Evolutionary conservation across 768 basidiomycete species (phyloP).

Genomic region (Serendipita indica): DNA sequence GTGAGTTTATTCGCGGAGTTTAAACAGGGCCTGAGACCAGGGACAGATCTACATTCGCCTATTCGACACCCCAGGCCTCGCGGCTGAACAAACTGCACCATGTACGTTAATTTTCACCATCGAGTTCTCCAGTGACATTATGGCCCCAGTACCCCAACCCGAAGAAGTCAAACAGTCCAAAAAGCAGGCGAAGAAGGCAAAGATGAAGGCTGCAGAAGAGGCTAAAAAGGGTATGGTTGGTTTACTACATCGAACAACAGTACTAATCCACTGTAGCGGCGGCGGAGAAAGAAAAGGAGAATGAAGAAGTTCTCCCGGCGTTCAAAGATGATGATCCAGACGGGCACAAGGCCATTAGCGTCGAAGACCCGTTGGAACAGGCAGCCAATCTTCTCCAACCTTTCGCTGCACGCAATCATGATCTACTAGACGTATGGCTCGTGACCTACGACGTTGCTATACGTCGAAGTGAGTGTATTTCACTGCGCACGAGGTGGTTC

Average conservation of each 20-base stretch:
- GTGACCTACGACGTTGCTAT: constrained; percentile 68
- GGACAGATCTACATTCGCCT: constrained; percentile 57
- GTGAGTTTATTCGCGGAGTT: constrained; percentile 25
- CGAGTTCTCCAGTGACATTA: constrained; percentile 13
- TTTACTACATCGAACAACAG: constrained; percentile 12
- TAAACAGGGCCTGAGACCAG: not conserved
- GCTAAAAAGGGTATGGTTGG: constrained; percentile 51
- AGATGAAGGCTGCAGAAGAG: constrained; percentile 35
- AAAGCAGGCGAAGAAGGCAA: constrained; percentile 67
- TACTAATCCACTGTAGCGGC: constrained; percentile 24
- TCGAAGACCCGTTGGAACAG: constrained; percentile 52
- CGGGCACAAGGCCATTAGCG: constrained; percentile 52
- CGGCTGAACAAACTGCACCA: constrained; percentile 24
- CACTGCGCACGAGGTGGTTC: not conserved
- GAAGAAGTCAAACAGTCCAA: constrained; percentile 67
- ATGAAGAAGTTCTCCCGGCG: constrained; percentile 43
- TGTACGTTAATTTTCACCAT: constrained; percentile 10
- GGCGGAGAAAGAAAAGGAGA: constrained; percentile 40
- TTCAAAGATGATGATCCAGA: constrained; percentile 73
- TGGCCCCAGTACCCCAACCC: constrained; percentile 23
- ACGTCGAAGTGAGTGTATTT: constrained; percentile 56
- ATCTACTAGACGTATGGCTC: constrained; percentile 56
- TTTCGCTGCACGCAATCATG: constrained; percentile 35
- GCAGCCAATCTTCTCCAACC: constrained; percentile 59
- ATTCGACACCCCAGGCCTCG: constrained; percentile 55